Conservation (phyloP, 257 asterid genomes). For the Ligustrum vulgare region DNA sequence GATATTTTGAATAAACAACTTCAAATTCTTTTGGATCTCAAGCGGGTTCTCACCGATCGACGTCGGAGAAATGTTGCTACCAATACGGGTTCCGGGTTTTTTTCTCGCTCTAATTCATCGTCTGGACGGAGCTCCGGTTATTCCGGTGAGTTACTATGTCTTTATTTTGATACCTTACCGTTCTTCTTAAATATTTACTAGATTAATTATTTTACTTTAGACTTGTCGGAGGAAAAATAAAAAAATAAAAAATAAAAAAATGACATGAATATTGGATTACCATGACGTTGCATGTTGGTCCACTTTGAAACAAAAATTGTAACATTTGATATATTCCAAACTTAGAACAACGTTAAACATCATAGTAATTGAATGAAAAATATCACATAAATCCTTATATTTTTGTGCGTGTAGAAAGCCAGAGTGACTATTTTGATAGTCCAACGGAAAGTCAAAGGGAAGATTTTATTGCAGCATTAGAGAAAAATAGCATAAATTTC, state of each 20-base stretch:
- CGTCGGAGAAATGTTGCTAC: constrained; percentile 43
- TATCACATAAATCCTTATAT: background rate
- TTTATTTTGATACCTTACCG: background rate
- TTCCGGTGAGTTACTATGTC: constrained; percentile 53
- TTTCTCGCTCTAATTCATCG: constrained; percentile 38
- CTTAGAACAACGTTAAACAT: too few relatives aligned
- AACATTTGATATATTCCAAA: too few relatives aligned
- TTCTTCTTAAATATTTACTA: too few relatives aligned
- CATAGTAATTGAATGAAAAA: too few relatives aligned
- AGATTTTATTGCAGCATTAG: constrained; percentile 62
- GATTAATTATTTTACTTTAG: background rate
- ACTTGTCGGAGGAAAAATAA: too few relatives aligned
- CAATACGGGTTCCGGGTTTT: constrained; percentile 20
- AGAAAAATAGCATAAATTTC: constrained; percentile 63
- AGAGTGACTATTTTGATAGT: constrained; percentile 48
- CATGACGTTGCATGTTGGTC: background rate
- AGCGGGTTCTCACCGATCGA: constrained; percentile 50
- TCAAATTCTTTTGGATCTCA: constrained; percentile 65
- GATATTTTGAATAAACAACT: constrained; percentile 69
- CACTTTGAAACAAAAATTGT: background rate
- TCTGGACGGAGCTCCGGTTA: constrained; percentile 44
- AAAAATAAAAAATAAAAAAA: too few relatives aligned
- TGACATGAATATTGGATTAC: background rate
- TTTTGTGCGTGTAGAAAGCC: constrained; percentile 37
- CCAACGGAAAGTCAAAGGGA: constrained; percentile 47